phyloP scores from a whole-genome alignment of 2,329 filamentous ascomycete genomes.

The Penicillium janthinellum region DNA sequence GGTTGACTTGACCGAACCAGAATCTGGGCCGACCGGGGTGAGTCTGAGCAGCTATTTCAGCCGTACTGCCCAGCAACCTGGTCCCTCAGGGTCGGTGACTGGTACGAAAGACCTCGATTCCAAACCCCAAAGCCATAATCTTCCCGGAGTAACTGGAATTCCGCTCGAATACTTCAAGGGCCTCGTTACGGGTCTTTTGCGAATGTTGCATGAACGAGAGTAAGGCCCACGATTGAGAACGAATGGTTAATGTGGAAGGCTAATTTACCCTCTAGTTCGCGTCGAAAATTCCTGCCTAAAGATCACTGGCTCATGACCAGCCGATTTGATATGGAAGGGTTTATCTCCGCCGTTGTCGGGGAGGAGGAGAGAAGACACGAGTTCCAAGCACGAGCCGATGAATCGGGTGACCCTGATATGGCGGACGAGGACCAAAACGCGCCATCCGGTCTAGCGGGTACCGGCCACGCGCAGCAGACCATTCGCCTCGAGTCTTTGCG shows the following conservation, averaged over 20 bases:
- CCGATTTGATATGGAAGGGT: constrained; percentile 82
- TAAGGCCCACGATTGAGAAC: constrained; percentile 28
- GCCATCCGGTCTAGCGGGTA: constrained; percentile 53
- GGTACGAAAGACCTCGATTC: constrained; percentile 39
- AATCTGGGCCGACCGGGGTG: constrained; percentile 40
- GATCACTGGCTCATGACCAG: constrained; percentile 94
- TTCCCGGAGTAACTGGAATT: constrained; percentile 69
- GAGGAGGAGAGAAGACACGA: constrained; percentile 80
- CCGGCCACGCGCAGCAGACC: constrained; percentile 63
- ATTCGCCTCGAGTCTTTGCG: constrained; percentile 64
- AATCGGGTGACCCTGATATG: constrained; percentile 54
- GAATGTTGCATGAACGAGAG: constrained; percentile 90
- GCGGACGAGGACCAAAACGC: constrained; percentile 40
- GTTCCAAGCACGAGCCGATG: constrained; percentile 65
- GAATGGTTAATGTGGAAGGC: background rate
- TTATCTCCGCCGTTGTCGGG: constrained; percentile 80
- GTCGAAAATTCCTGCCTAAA: constrained; percentile 78
- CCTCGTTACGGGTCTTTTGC: constrained; percentile 76
- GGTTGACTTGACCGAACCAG: constrained; percentile 60
- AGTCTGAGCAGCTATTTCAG: constrained; percentile 52
- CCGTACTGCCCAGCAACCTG: constrained; percentile 20
- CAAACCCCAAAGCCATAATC: constrained; percentile 48
- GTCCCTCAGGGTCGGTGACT: constrained; percentile 19
- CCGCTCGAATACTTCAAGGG: constrained; percentile 76
- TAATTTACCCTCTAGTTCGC: constrained; percentile 55